Evolutionary conservation across 345 rosid genomes (phyloP), one percentile per base, ranked within the genome.

Genomic region (Excoecaria agallocha): DNA sequence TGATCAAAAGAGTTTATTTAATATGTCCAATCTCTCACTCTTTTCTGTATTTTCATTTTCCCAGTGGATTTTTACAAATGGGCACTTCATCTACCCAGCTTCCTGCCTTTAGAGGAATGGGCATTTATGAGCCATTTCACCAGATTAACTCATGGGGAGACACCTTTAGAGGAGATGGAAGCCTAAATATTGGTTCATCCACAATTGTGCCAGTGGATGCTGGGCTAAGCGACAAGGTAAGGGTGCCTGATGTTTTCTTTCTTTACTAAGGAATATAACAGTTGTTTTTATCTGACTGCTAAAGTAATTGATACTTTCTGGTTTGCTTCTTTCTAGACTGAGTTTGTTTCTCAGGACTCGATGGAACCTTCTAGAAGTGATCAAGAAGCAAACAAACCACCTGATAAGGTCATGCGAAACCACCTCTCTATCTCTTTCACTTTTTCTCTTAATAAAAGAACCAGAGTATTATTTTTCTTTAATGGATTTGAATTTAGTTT

Each of bases 141-240:
- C 94, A 87, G 73, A 76, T 92, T 63, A 80, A 74, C 73, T 68
- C 87, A 62, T 94, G 97, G 94, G 92, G 79, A 35, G 92, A 94
- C 60, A 56, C 84, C 69, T 89, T 80, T 79, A 87, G 87, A 62
- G 79, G 78, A 1, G 84, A 86, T 77, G 78, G 73, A 75, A 81
- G 85, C 79, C 87, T 86, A 38, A 80, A 87, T 67, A 81, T 85
- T 6, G 86, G 82, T 72, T 81, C 89, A 37, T 86, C 97, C 57
- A 70, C 92, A 10, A 78, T 85, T 48, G 73, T 80, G 6, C 89
- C 83, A 45, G 85, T 80, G 63, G 93, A 91, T 72, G 25, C 79
- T 62, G 81, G 74, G 68, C 59, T 72, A 35, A 87, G 87, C 71
- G 85, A 89, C 80, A 86, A 90, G 82, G 92, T 87, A 75, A 80